A percentile compares a stretch with the other conserved stretches of the same genome.
Conservation (phyloP, 2,329 filamentous ascomycete genomes). For the Hymenoscyphus infarciens region DNA sequence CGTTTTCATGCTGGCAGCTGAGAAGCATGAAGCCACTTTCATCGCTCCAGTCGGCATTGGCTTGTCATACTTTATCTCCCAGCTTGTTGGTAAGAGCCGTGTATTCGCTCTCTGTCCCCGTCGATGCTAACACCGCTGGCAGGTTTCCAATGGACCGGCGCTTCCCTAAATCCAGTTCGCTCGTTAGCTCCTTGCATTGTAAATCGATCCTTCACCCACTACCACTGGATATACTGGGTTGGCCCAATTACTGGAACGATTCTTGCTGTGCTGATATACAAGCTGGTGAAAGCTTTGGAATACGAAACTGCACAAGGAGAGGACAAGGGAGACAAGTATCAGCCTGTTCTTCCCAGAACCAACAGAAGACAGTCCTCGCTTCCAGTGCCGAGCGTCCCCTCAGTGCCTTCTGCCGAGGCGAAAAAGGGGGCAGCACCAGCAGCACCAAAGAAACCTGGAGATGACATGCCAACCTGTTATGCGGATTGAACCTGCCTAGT, state of each 20-base stretch:
- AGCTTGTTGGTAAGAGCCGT: constrained; percentile 37
- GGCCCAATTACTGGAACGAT: constrained; percentile 49
- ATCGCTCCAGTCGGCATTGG: constrained; percentile 48
- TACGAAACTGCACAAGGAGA: constrained; percentile 50
- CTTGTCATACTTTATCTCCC: constrained; percentile 44
- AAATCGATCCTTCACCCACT: constrained; percentile 39
- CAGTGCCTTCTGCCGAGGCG: constrained; percentile 1
- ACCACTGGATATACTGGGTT: constrained; percentile 51
- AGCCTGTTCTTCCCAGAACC: constrained; percentile 3
- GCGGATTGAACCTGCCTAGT: background rate
- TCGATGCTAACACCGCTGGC: background rate
- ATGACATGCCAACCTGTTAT: background rate
- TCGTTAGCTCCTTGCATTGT: constrained; percentile 46
- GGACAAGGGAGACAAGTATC: constrained; percentile 12
- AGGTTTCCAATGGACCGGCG: constrained; percentile 48
- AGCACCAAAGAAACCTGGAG: constrained; percentile 1
- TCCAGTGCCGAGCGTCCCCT: constrained; percentile 12
- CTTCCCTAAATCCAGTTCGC: constrained; percentile 46
- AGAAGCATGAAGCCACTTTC: constrained; percentile 47
- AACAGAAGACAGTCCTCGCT: constrained; percentile 12
- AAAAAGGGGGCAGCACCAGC: background rate
- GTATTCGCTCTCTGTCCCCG: background rate
- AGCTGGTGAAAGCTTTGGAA: constrained; percentile 48
- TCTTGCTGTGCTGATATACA: constrained; percentile 49
- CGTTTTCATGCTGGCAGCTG: constrained; percentile 50